phyloP scores from a whole-genome alignment of 805 yeast genomes.

The Dipodascus albidus region DNA sequence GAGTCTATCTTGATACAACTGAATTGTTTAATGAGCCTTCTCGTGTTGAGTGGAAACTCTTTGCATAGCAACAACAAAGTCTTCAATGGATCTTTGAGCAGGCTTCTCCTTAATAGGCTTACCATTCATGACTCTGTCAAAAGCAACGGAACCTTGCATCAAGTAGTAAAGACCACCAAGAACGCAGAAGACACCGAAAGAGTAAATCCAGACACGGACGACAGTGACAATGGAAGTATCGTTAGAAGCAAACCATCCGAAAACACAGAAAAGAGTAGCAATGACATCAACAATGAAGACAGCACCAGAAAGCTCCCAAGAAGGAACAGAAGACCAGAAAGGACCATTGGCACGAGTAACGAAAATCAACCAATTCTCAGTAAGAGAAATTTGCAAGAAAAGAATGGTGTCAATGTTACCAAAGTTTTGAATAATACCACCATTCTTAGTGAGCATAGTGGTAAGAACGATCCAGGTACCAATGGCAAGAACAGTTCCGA shows the following conservation, averaged over 20 bases:
- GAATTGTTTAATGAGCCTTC: conserved; percentile 30
- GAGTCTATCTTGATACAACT: not conserved
- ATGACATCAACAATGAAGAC: conserved; percentile 80
- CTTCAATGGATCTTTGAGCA: conserved; percentile 43
- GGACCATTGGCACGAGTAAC: conserved; percentile 96
- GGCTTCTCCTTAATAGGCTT: conserved; percentile 30
- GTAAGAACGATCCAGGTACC: conserved; percentile 93
- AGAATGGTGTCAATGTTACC: conserved; percentile 89
- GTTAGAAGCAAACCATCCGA: conserved; percentile 98
- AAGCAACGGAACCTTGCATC: conserved; percentile 49
- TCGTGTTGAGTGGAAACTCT: conserved; percentile 58
- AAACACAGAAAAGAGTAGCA: conserved; percentile 84
- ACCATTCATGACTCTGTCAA: conserved; percentile 50
- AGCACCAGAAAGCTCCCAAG: conserved; percentile 95
- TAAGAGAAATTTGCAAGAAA: conserved; percentile 86
- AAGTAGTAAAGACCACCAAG: conserved; percentile 94
- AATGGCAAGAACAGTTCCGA: conserved; percentile 56
- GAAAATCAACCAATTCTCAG: conserved; percentile 97
- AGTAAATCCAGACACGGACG: conserved; percentile 89
- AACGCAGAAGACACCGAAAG: conserved; percentile 94
- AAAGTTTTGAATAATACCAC: conserved; percentile 85
- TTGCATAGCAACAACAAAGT: conserved; percentile 51
- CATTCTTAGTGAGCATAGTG: conserved; percentile 87
- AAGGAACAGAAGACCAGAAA: conserved; percentile 94
- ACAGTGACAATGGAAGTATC: conserved; percentile 94